Evolutionary conservation across 225 moss, liverwort and hornwort species (phyloP).

Genomic region (Pleurozium schreberi): DNA sequence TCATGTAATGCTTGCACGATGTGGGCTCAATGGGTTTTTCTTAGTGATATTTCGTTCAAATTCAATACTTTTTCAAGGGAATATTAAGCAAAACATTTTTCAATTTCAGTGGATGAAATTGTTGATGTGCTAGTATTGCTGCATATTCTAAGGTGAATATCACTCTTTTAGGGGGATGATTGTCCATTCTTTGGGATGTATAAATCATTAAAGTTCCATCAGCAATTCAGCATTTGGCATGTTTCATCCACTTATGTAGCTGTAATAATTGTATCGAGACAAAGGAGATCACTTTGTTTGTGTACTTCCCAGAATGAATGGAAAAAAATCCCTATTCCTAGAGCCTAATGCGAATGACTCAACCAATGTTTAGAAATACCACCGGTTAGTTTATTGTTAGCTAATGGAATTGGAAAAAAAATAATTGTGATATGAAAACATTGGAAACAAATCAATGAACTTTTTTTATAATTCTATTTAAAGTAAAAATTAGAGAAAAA

Average conservation of each 20-base stretch:
- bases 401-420: neutral
- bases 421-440: neutral
- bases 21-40: too few species aligned
- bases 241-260: neutral
- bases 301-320: neutral
- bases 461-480: too few species aligned
- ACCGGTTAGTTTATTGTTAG: neutral
- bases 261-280: rapidly evolving
- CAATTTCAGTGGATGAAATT: neutral
- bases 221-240: rapidly evolving
- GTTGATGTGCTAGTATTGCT: rapidly evolving
- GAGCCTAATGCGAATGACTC: neutral
- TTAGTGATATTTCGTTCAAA: neutral
- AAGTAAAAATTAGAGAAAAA: neutral
- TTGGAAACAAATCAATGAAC: too few species aligned
- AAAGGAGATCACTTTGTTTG: rapidly evolving
- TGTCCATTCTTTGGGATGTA: neutral
- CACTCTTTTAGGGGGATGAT: rapidly evolving
- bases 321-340: neutral
- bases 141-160: neutral
- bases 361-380: rapidly evolving
- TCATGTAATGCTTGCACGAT: too few species aligned
- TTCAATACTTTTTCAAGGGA: rapidly evolving
- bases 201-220: neutral
- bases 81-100: rapidly evolving